These are phyloP conservation scores for Alternaria arbusti DNA, from an alignment of 2,329 filamentous ascomycete genomes.

Conservation along the genomic window DNA sequence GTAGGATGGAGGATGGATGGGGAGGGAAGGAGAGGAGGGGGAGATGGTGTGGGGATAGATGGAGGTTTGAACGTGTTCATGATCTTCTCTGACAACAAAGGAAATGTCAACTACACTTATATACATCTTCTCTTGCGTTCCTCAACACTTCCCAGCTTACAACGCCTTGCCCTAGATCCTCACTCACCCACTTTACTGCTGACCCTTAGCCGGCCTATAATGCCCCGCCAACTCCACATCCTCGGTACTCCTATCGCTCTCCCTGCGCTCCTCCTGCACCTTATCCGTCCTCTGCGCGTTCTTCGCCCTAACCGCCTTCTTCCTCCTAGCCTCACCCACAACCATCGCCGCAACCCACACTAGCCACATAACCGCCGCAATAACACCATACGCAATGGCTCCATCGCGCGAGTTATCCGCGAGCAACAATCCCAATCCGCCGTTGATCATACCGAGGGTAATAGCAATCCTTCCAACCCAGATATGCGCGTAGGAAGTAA, in stretches of 20 bases:
- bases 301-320: background rate
- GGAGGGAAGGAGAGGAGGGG: no score
- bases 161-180: no score
- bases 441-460: conserved; percentile 62
- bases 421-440: conserved; percentile 60
- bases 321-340: conserved; percentile 37
- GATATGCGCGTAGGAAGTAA: conserved; percentile 59
- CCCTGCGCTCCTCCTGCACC: background rate
- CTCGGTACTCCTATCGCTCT: background rate
- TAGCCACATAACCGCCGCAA: conserved; percentile 56
- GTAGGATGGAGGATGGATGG: background rate
- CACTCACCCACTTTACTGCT: background rate
- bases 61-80: background rate
- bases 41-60: background rate
- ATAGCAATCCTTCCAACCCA: conserved; percentile 62
- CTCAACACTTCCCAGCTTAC: no score
- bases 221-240: background rate
- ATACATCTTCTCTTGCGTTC: background rate
- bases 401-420: conserved; percentile 46
- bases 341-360: conserved; percentile 38
- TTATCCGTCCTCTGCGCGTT: background rate
- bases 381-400: conserved; percentile 57
- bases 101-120: background rate
- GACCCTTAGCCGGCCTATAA: background rate
- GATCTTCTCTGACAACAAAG: background rate